Percentiles rank a stretch among this genome's conserved stretches.
Evolutionary conservation across 2,329 filamentous ascomycete species (phyloP).

Genomic region (Cordyceps farinosa): DNA sequence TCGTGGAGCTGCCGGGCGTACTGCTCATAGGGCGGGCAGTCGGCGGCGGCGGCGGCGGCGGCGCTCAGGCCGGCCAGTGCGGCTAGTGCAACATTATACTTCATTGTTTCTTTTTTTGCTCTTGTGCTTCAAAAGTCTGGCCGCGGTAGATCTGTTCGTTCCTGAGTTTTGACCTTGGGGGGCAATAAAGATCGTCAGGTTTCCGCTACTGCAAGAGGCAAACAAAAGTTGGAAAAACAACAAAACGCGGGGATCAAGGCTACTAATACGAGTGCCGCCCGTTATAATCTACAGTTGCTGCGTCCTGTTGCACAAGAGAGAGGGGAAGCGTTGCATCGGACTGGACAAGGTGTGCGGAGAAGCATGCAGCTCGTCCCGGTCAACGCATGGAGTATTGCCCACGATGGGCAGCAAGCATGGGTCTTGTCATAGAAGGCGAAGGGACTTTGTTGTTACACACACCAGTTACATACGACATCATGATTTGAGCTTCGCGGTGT

Average conservation of each 20-base stretch:
- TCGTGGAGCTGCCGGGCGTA: conserved; percentile 47
- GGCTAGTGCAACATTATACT: neutral
- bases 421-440: neutral
- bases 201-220: neutral
- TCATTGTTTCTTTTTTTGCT: conserved; percentile 3
- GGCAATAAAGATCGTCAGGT: neutral
- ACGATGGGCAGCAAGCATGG: neutral
- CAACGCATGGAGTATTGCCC: too few relatives aligned
- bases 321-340: neutral
- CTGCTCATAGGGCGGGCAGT: conserved; percentile 35
- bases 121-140: too few relatives aligned
- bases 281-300: neutral
- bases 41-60: conserved; percentile 24
- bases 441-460: neutral
- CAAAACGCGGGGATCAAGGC: neutral
- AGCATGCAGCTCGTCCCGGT: neutral
- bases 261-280: neutral
- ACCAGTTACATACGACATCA: neutral
- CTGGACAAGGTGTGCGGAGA: neutral
- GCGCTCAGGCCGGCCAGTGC: conserved; percentile 11
- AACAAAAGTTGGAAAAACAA: neutral
- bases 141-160: too few relatives aligned
- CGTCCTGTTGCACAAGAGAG: neutral
- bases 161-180: neutral
- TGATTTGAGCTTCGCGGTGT: neutral